A percentile compares a stretch with the other conserved stretches of the same genome.
Conservation (phyloP, 176 grass and related monocot genomes). For the Chloris gayana region DNA sequence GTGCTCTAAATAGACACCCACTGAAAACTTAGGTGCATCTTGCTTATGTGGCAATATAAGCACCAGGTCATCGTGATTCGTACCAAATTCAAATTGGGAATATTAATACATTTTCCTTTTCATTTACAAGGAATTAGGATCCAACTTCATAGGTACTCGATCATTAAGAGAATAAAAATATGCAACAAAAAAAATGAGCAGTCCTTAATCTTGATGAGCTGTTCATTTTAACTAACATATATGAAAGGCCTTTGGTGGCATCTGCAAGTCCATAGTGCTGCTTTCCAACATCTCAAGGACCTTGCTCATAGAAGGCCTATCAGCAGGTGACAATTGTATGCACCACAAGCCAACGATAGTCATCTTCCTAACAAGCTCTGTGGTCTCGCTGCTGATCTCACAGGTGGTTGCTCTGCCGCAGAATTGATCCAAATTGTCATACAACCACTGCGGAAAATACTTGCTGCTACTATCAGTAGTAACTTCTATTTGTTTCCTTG, state of each 20-base stretch:
- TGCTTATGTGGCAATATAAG: no score
- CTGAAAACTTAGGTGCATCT: no score
- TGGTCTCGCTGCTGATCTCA: conserved; percentile 1
- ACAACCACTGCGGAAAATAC: neutral
- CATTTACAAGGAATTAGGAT: no score
- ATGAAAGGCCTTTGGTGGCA: conserved; percentile 17
- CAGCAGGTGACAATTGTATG: conserved; percentile 14
- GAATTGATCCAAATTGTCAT: conserved; percentile 18
- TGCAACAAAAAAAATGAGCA: no score
- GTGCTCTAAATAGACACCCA: no score
- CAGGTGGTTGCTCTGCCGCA: no score
- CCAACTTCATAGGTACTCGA: no score
- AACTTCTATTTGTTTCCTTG: neutral
- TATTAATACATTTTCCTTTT: no score
- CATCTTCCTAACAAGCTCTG: conserved; percentile 5
- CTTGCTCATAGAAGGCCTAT: conserved; percentile 18
- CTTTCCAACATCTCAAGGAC: conserved; percentile 41
- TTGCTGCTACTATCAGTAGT: neutral
- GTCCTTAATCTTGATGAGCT: no score
- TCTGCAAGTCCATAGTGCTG: neutral
- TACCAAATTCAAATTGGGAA: no score
- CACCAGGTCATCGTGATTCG: no score
- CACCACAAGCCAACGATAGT: conserved; percentile 16
- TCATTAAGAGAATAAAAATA: no score
- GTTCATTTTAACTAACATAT: neutral